Conservation (phyloP, 306 rosid species). For the Rosa persica region DNA sequence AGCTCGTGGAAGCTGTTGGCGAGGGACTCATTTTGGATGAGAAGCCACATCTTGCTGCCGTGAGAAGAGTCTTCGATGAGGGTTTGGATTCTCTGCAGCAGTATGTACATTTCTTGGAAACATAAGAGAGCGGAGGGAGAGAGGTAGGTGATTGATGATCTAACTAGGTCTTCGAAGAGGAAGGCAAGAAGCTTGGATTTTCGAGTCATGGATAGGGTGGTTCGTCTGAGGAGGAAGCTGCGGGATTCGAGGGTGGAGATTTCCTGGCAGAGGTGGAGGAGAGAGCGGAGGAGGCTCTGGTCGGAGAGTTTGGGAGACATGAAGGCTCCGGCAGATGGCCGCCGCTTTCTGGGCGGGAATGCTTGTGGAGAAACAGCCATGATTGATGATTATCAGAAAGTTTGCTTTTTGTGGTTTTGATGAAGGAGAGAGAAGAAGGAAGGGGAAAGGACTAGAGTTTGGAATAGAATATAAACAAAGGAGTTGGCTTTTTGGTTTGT, state of each 20-base stretch:
- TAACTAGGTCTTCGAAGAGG: constrained; percentile 59
- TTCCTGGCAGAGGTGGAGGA: constrained; percentile 51
- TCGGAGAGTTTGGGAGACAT: constrained; percentile 44
- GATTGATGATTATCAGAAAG: neutral
- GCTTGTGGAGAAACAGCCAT: constrained; percentile 62
- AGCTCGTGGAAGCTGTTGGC: constrained; percentile 63
- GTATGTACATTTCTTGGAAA: constrained; percentile 72
- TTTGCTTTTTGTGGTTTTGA: neutral
- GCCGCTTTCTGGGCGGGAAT: constrained; percentile 59
- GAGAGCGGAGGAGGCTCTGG: constrained; percentile 46
- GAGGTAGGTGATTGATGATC: constrained; percentile 18
- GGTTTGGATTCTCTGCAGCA: constrained; percentile 64
- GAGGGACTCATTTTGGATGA: constrained; percentile 51
- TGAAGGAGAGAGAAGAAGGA: neutral
- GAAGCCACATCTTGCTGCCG: constrained; percentile 63
- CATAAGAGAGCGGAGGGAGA: constrained; percentile 57
- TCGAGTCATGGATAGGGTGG: constrained; percentile 47
- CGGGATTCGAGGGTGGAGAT: constrained; percentile 43
- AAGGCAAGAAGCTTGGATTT: constrained; percentile 55
- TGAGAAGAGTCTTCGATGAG: constrained; percentile 60
- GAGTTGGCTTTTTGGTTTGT: constrained; percentile 20
- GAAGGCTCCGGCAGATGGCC: constrained; percentile 58
- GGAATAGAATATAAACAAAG: constrained; percentile 14
- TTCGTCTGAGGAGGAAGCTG: constrained; percentile 42
- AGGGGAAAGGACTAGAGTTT: neutral